Evolutionary conservation across 345 rosid genomes (phyloP).

Genomic region (Eucalyptus tenuipes): DNA sequence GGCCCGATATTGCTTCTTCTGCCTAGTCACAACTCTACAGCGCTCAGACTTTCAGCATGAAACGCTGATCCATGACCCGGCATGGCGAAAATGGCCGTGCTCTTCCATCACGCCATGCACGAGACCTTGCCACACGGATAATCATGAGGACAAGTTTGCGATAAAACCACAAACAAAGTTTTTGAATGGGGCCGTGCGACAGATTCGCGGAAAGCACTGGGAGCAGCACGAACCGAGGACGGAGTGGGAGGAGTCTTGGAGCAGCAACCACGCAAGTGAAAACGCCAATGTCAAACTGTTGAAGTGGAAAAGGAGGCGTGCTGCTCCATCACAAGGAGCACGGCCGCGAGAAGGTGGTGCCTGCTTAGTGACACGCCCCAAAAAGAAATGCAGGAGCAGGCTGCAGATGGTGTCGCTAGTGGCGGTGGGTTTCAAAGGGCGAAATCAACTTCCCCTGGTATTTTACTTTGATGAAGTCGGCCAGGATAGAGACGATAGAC

Average conservation of each 20-base stretch:
- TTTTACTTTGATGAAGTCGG: too few relatives aligned
- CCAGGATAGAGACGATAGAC: too few relatives aligned
- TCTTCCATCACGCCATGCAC: too few relatives aligned
- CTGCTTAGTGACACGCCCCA: not conserved
- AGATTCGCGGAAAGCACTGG: not conserved
- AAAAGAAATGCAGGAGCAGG: not conserved
- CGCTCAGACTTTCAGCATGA: not conserved
- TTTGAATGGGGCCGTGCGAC: not conserved
- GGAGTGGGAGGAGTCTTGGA: not conserved
- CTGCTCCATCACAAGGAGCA: too few relatives aligned
- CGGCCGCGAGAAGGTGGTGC: not conserved
- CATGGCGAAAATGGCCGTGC: too few relatives aligned
- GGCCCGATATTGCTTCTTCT: too few relatives aligned
- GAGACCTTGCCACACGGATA: not conserved
- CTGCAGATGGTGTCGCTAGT: not conserved
- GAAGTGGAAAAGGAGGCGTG: not conserved
- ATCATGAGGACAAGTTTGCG: not conserved
- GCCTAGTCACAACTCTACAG: not conserved
- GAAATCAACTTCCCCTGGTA: too few relatives aligned
- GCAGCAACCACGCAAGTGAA: not conserved
- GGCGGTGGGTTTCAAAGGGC: not conserved
- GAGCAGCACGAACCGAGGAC: not conserved
- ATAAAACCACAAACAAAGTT: not conserved
- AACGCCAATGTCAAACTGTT: not conserved
- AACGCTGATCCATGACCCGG: too few relatives aligned